A percentile compares a stretch with the other conserved stretches of the same genome.
Conservation (phyloP, 1,284 basidiomycete genomes). For the Ustilago crameri region DNA sequence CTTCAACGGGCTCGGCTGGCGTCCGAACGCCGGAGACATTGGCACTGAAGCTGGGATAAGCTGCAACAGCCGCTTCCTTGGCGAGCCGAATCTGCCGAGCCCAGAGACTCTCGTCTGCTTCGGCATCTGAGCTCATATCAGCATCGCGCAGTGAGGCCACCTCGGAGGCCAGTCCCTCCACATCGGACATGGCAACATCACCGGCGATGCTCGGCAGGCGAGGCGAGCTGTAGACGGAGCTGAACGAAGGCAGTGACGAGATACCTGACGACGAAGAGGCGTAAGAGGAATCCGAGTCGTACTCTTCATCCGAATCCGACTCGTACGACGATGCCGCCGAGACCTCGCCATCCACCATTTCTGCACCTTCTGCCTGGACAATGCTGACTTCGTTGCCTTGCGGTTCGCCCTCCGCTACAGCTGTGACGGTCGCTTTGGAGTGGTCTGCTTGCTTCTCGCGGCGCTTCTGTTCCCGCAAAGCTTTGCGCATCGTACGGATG, state of each 20-base stretch:
- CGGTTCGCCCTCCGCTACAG: background rate
- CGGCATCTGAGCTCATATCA: constrained; percentile 19
- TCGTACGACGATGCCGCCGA: constrained; percentile 10
- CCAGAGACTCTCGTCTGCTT: constrained; percentile 39
- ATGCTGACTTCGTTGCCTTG: background rate
- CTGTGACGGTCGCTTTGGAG: background rate
- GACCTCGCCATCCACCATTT: background rate
- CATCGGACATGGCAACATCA: constrained; percentile 8
- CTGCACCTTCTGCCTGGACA: background rate
- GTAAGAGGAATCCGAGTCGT: constrained; percentile 36
- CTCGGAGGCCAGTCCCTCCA: constrained; percentile 15
- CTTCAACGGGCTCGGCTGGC: constrained; percentile 3
- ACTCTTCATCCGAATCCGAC: constrained; percentile 14
- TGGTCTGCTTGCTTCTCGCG: background rate
- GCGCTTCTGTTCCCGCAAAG: constrained; percentile 15
- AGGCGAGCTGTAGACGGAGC: constrained; percentile 37
- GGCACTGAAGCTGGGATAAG: background rate
- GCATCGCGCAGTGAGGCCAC: constrained; percentile 17
- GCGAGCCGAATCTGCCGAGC: constrained; percentile 34
- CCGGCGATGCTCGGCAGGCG: constrained; percentile 15
- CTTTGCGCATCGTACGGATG: constrained; percentile 25
- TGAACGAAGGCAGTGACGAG: constrained; percentile 47
- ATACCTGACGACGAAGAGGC: constrained; percentile 18
- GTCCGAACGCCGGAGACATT: constrained; percentile 13
- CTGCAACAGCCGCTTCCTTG: constrained; percentile 11